Base-by-base conservation (phyloP, 202 grass and related monocot genomes). In the Setaria italica region DNA sequence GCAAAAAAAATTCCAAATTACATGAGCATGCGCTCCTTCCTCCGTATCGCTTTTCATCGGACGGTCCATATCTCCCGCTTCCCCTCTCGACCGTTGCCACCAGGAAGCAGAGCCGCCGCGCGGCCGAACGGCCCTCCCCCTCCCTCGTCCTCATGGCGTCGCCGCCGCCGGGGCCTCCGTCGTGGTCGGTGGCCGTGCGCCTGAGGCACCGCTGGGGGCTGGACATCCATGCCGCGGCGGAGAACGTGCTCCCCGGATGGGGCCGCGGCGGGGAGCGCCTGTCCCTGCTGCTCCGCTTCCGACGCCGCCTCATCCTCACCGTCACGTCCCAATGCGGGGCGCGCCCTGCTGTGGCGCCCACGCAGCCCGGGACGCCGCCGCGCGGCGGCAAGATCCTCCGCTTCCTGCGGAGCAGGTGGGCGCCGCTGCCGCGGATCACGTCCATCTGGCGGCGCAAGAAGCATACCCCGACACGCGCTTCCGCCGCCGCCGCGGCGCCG, bases 221-320 rank as follows among this genome's bases (percentile, higher is more conserved):
- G 11, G 91, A 98, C 71, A 70, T 95, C 55, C 86, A 86, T 54
- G 76, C 91, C 15, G 57, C 47, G 9, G 87, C 85, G 25, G 84
- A 87, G 80, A 95, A 98, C 82, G 3, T 98, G 46, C 66, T 98
- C 68, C 92, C 91, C 0, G 76, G 83, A 3, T 89, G 87, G 89
- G 91, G 91, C 59, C 73, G 42, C 43, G 93, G 95, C 73, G 89
- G 87, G 67, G 89, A 95, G 83, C 69, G 74, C 46, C 34, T 93
- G 74, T 90, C 87, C 80, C 72, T 93, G 73, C 85, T 93, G 79
- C 59, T 97, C 76, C 88, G 80, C 67, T 86, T 95, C 54, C 89
- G 88, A 82, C 88, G 90, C 82, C 16, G 73, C 16, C 65, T 97
- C 72, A 39, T 78, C 70, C 75, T 94, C 67, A 58, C 58, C 37